phyloP scores from a whole-genome alignment of 345 rosid species.

The Citrus mangshanensis region DNA sequence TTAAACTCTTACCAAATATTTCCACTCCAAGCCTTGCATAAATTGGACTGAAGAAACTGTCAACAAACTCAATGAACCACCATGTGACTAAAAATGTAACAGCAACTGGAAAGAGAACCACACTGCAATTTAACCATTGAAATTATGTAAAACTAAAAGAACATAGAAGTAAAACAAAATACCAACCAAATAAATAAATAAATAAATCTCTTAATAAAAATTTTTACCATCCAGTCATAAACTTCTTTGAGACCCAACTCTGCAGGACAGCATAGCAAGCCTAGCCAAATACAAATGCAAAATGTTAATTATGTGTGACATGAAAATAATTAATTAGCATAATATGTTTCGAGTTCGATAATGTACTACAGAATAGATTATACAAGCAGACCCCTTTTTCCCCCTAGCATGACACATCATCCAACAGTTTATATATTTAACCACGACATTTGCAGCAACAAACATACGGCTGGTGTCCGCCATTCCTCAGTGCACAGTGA shows the following conservation, averaged over 20 bases:
- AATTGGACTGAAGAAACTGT: conserved; percentile 83
- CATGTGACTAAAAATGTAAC: conserved; percentile 77
- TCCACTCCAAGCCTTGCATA: conserved; percentile 72
- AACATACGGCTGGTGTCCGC: neutral
- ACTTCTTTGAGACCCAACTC: conserved; percentile 92
- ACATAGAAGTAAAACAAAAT: neutral
- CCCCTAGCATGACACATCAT: too few relatives aligned
- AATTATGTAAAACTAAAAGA: neutral
- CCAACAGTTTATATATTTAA: too few relatives aligned
- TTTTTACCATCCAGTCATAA: conserved; percentile 86
- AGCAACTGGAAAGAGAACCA: conserved; percentile 84
- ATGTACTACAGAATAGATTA: neutral
- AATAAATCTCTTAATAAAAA: neutral
- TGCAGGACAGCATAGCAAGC: conserved; percentile 82
- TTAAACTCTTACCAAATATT: conserved; percentile 60
- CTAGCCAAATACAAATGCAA: conserved; percentile 35
- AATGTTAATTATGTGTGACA: neutral
- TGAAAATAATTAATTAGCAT: neutral
- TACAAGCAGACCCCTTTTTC: neutral
- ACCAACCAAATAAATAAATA: neutral
- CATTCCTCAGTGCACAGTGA: neutral
- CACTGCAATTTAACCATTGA: conserved; percentile 49
- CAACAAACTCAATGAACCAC: conserved; percentile 87
- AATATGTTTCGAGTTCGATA: neutral
- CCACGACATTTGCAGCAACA: neutral